A percentile compares a stretch with the other conserved stretches of the same genome.
phyloP scores from a whole-genome alignment of 192 early-diverging fungal genomes.

The Gamsiella multidivaricata region DNA sequence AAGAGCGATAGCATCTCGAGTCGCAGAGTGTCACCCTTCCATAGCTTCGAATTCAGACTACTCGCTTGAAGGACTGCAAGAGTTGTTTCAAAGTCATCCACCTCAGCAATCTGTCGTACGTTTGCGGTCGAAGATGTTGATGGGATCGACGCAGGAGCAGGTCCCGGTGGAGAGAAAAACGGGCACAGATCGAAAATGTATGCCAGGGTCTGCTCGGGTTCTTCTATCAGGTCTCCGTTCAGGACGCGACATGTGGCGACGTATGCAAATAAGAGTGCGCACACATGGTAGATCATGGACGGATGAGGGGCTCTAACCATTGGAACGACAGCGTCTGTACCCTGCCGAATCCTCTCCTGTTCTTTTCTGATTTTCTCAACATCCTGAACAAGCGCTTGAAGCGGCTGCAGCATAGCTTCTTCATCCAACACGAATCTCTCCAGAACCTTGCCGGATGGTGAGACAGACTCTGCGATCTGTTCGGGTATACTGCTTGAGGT shows the following conservation, averaged over 20 bases:
- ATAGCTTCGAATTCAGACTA: conserved; percentile 35
- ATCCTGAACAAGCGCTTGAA: conserved; percentile 17
- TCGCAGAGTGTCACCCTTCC: conserved; percentile 47
- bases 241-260: conserved; percentile 23
- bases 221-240: conserved; percentile 39
- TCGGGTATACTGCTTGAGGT: background rate
- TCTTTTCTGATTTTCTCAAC: conserved; percentile 12
- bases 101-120: conserved; percentile 4
- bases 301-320: conserved; percentile 40
- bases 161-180: conserved; percentile 28
- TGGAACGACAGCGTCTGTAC: background rate
- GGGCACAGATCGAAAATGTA: conserved; percentile 45
- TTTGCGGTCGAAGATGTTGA: background rate
- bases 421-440: conserved; percentile 41
- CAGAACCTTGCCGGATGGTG: background rate
- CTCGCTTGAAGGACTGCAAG: conserved; percentile 28
- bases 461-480: background rate
- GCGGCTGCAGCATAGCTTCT: conserved; percentile 37
- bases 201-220: conserved; percentile 19
- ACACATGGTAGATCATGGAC: conserved; percentile 37
- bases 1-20: conserved; percentile 39
- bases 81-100: conserved; percentile 47
- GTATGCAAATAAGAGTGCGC: conserved; percentile 31
- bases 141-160: background rate
- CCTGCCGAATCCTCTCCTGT: background rate